Percentiles rank a stretch among this genome's conserved stretches.
phyloP scores from a whole-genome alignment of 2,329 filamentous ascomycete species.

The Nemania diffusa region DNA sequence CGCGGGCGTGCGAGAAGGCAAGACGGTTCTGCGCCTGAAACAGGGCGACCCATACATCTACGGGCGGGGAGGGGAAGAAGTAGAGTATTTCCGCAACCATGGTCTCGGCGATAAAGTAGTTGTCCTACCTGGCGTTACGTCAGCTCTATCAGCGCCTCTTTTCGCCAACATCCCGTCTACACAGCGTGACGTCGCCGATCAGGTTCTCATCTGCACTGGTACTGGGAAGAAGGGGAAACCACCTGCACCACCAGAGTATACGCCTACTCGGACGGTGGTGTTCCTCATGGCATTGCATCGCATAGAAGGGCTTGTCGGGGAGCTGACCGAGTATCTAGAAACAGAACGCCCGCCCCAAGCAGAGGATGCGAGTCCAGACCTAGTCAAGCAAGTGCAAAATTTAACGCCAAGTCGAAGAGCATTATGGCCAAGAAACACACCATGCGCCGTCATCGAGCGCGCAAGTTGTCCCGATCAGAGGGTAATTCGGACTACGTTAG shows the following conservation, averaged over 20 bases:
- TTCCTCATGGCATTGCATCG: constrained; percentile 96
- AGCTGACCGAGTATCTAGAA: constrained; percentile 66
- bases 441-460: constrained; percentile 91
- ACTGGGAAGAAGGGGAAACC: constrained; percentile 90
- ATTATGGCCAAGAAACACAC: constrained; percentile 79
- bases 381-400: constrained; percentile 37
- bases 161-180: constrained; percentile 90
- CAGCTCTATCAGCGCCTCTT: constrained; percentile 84
- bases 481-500: constrained; percentile 87
- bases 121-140: constrained; percentile 91
- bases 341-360: constrained; percentile 45
- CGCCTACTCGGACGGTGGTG: constrained; percentile 82
- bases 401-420: constrained; percentile 25
- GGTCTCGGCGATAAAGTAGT: constrained; percentile 72
- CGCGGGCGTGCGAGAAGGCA: constrained; percentile 70
- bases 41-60: constrained; percentile 98
- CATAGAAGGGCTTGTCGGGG: constrained; percentile 76
- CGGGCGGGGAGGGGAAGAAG: constrained; percentile 93
- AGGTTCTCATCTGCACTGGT: constrained; percentile 95
- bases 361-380: constrained; percentile 43
- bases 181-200: constrained; percentile 88
- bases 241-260: constrained; percentile 82
- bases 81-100: constrained; percentile 79
- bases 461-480: constrained; percentile 95
- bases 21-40: constrained; percentile 88